Evolutionary conservation across 1,284 basidiomycete species (phyloP).

Genomic region (Leccinum ponderosum): DNA sequence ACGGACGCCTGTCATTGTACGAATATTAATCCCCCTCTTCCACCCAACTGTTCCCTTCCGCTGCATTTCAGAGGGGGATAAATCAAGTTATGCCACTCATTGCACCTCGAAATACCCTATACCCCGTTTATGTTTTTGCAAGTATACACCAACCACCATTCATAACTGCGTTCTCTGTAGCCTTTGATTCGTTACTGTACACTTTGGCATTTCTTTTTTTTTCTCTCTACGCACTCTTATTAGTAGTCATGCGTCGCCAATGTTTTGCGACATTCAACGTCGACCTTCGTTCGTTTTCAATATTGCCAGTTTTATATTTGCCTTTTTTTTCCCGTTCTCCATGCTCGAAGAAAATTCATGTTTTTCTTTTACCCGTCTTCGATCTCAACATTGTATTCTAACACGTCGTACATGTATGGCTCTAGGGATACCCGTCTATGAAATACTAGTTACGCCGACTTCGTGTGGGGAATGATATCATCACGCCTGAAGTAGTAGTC

Average conservation of each 20-base stretch:
- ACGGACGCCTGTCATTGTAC: slow-evolving; percentile 45
- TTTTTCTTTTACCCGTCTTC: not conserved
- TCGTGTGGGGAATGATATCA: not conserved
- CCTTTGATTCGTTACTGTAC: slow-evolving; percentile 32
- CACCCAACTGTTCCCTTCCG: slow-evolving; percentile 40
- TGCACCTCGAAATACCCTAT: slow-evolving; percentile 19
- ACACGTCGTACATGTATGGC: slow-evolving; percentile 12
- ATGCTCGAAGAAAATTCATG: slow-evolving; percentile 3
- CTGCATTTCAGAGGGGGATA: slow-evolving; percentile 30
- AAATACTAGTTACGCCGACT: slow-evolving; percentile 4
- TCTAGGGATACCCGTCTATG: slow-evolving; percentile 15
- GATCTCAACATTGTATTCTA: slow-evolving; percentile 18
- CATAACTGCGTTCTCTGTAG: slow-evolving; percentile 27
- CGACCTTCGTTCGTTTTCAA: slow-evolving; percentile 8
- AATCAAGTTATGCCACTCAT: slow-evolving; percentile 8
- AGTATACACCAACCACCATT: slow-evolving; percentile 30
- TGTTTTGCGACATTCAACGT: slow-evolving; percentile 14
- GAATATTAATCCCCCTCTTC: slow-evolving; percentile 42
- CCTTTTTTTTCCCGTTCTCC: not conserved
- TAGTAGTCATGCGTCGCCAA: not conserved
- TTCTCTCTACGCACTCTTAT: slow-evolving; percentile 8
- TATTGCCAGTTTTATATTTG: not conserved
- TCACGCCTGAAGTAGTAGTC: not conserved
- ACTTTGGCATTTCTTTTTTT: slow-evolving; percentile 4
- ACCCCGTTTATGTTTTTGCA: slow-evolving; percentile 28